Evolutionary conservation across 2,329 filamentous ascomycete genomes (phyloP).

Genomic region (Drechslera avenae): DNA sequence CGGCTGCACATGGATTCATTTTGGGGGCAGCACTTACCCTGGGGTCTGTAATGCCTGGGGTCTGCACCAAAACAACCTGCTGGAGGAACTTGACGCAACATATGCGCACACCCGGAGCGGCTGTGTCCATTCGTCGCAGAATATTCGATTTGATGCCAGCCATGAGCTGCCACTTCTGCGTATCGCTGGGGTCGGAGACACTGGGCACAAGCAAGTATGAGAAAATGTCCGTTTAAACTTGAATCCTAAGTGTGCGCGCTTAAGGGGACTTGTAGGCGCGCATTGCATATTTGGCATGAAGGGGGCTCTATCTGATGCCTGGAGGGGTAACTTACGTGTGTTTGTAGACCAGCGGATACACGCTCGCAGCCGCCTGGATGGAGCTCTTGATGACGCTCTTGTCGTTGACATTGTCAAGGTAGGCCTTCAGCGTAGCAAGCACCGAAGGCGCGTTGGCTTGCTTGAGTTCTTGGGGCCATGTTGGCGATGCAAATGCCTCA

Average conservation of each 20-base stretch:
- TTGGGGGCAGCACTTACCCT: slow-evolving; percentile 63
- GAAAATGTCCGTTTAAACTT: slow-evolving; percentile 34
- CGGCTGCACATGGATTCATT: slow-evolving; percentile 4
- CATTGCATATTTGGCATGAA: slow-evolving; percentile 22
- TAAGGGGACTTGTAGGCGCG: slow-evolving; percentile 20
- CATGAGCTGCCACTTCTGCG: slow-evolving; percentile 85
- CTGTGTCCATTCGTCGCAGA: slow-evolving; percentile 83
- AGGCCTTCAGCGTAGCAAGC: slow-evolving; percentile 70
- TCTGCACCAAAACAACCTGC: slow-evolving; percentile 89
- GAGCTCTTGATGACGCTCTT: slow-evolving; percentile 80
- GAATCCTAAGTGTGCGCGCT: slow-evolving; percentile 20
- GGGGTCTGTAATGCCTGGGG: slow-evolving; percentile 81
- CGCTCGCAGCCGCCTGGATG: slow-evolving; percentile 86
- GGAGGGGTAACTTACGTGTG: slow-evolving; percentile 77
- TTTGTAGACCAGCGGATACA: slow-evolving; percentile 89
- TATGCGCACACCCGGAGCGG: slow-evolving; percentile 76
- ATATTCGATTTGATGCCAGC: slow-evolving; percentile 87
- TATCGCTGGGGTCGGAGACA: slow-evolving; percentile 84
- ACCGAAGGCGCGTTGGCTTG: slow-evolving; percentile 77
- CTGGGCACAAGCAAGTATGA: slow-evolving; percentile 58
- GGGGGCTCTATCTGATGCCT: slow-evolving; percentile 29
- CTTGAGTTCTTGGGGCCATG: slow-evolving; percentile 77
- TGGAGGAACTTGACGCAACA: slow-evolving; percentile 98
- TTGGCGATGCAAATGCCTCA: slow-evolving; percentile 94
- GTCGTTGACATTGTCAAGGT: slow-evolving; percentile 67